Evolutionary conservation across 139 green algal species (phyloP).

Genomic region (Chlorella sorokiniana): DNA sequence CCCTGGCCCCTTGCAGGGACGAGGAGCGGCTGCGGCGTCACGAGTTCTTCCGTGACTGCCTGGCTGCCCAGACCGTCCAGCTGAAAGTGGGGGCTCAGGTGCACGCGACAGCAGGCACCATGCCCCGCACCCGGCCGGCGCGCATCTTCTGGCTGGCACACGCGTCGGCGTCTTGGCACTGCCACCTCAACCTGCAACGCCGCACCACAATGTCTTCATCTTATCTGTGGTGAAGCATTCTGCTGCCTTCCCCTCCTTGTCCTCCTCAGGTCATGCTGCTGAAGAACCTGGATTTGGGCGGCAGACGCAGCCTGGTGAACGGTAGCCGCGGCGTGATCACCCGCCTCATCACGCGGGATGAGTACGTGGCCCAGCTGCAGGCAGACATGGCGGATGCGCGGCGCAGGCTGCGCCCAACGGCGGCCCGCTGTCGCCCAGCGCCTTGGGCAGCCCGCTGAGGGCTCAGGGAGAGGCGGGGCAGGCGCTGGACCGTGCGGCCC

Average conservation of each 20-base stretch:
- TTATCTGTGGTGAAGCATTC: not conserved
- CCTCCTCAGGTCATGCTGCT: slow-evolving; percentile 21
- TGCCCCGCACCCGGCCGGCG: too few species aligned
- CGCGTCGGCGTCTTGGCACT: too few species aligned
- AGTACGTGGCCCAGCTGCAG: not conserved
- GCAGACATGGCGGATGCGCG: not conserved
- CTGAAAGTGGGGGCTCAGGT: slow-evolving; percentile 72
- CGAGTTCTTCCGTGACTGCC: slow-evolving; percentile 69
- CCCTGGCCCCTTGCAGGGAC: not conserved
- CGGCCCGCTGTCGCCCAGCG: not conserved
- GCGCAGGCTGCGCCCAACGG: not conserved
- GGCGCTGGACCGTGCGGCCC: not conserved
- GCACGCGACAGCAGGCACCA: too few species aligned
- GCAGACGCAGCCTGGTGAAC: slow-evolving; percentile 59
- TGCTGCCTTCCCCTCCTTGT: not conserved
- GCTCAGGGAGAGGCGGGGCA: not conserved
- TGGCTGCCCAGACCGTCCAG: slow-evolving; percentile 38
- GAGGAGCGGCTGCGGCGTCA: not conserved
- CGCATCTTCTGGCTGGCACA: too few species aligned
- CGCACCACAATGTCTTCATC: not conserved
- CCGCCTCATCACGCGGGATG: slow-evolving; percentile 25
- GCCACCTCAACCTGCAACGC: too few species aligned
- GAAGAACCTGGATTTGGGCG: slow-evolving; percentile 13
- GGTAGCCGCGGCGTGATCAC: slow-evolving; percentile 69
- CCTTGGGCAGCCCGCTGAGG: not conserved